Evolutionary conservation across 768 basidiomycete species (phyloP).

Genomic region (Russula vinacea): DNA sequence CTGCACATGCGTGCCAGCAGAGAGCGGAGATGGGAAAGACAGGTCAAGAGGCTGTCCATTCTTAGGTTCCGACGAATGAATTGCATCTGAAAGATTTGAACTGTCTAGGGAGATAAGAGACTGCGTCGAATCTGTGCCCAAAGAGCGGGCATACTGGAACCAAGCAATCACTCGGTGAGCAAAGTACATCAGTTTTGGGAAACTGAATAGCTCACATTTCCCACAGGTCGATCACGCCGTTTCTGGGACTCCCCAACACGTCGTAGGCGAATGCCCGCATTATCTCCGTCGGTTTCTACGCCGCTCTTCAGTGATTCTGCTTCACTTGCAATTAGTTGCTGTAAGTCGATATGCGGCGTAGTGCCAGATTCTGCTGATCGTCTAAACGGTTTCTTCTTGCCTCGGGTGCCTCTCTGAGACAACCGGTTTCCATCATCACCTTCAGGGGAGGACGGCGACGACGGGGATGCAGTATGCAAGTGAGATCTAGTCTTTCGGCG

Average conservation of each 20-base stretch:
- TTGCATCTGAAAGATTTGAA: neutral
- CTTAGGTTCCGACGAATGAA: neutral
- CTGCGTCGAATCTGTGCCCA: neutral
- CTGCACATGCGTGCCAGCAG: neutral
- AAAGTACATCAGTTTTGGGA: neutral
- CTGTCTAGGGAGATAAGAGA: constrained; percentile 13
- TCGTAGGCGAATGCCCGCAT: constrained; percentile 18
- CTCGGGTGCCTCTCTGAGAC: neutral
- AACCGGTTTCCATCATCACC: constrained; percentile 2
- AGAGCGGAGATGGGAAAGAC: neutral
- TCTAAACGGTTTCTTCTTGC: neutral
- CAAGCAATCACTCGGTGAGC: neutral
- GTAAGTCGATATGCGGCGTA: constrained; percentile 23
- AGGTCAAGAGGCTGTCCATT: neutral
- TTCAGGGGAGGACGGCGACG: constrained; percentile 11
- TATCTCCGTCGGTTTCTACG: constrained; percentile 16
- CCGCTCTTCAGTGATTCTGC: constrained; percentile 18
- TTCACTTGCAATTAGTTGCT: constrained; percentile 22
- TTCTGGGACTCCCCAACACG: constrained; percentile 6
- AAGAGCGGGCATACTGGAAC: neutral
- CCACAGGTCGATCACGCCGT: neutral
- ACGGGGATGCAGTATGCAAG: constrained; percentile 5
- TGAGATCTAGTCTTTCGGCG: constrained; percentile 18
- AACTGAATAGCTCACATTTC: constrained; percentile 10
- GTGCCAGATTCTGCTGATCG: constrained; percentile 10